Percentiles rank a stretch among this genome's conserved stretches.
These are phyloP conservation scores for Sporothrix euskadiensis DNA, from an alignment of 2,329 filamentous ascomycete species.

Conservation along the genomic window DNA sequence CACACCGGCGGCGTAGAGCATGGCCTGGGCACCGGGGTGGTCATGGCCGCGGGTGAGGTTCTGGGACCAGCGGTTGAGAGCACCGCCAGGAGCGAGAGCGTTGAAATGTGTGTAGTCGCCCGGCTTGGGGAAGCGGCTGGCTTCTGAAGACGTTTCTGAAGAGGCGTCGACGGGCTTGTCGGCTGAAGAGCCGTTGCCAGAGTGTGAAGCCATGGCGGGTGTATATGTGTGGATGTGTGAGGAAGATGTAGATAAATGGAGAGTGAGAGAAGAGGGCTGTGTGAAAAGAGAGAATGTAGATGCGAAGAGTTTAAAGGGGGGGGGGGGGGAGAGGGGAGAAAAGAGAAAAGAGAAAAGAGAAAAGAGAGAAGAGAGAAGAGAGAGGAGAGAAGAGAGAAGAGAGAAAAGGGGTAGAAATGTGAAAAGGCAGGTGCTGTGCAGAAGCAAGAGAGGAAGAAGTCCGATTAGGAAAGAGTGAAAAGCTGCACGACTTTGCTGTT, in stretches of 20 bases:
- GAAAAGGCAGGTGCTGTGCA: not conserved
- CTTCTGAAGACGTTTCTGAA: too few relatives aligned
- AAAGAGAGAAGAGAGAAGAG: not conserved
- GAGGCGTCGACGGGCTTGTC: not conserved
- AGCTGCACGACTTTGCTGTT: not conserved
- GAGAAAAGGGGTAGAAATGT: too few relatives aligned
- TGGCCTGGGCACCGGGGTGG: slow-evolving; percentile 89
- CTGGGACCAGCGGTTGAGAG: slow-evolving; percentile 82
- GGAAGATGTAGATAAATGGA: not conserved
- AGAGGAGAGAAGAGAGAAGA: not conserved
- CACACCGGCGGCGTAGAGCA: slow-evolving; percentile 92
- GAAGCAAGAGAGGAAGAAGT: not conserved
- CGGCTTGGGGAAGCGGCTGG: slow-evolving; percentile 42
- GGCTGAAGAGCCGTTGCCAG: not conserved
- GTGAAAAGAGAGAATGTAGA: not conserved
- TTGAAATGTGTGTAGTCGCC: slow-evolving; percentile 59
- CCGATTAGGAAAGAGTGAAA: not conserved
- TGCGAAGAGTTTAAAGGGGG: not conserved
- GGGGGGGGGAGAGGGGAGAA: not conserved
- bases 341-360: too few relatives aligned
- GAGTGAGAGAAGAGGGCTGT: too few relatives aligned
- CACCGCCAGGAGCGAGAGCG: slow-evolving; percentile 52
- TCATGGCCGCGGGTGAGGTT: slow-evolving; percentile 82
- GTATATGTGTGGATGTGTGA: not conserved
- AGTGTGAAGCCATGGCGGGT: not conserved